Evolutionary conservation across 352 stramenopile species (phyloP).

Genomic region (Pythium folliculosum): DNA sequence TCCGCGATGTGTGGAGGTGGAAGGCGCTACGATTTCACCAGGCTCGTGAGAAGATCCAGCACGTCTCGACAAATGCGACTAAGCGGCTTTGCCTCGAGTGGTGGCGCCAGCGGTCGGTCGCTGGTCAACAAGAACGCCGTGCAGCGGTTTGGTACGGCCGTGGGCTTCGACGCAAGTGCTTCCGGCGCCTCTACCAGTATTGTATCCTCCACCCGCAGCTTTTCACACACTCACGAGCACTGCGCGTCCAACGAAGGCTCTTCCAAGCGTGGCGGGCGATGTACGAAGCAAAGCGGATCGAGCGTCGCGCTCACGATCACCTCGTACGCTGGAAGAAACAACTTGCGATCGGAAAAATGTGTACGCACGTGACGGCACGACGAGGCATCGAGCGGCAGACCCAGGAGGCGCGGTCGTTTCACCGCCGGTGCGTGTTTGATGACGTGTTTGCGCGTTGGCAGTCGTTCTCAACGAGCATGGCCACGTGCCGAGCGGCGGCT

Average conservation of each 20-base stretch:
- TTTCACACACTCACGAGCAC: neutral
- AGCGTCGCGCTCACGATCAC: neutral
- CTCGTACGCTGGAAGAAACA: slow-evolving; percentile 1
- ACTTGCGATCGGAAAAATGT: neutral
- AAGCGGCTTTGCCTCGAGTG: neutral
- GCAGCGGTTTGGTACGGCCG: neutral
- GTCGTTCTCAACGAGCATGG: neutral
- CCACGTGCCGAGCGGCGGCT: neutral
- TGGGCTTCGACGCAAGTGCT: neutral
- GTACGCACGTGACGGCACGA: neutral
- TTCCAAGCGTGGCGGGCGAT: slow-evolving; percentile 1
- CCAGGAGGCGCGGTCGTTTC: neutral
- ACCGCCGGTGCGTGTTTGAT: neutral
- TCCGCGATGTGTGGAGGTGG: slow-evolving; percentile 1
- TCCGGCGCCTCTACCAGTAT: slow-evolving; percentile 3
- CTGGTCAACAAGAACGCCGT: neutral
- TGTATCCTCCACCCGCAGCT: neutral
- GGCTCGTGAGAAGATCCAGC: neutral
- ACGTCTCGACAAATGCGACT: neutral
- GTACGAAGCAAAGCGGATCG: neutral
- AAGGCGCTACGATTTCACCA: neutral
- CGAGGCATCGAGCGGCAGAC: neutral
- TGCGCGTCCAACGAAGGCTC: neutral
- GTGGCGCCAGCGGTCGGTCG: neutral
- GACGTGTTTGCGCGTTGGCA: slow-evolving; percentile 1